A percentile compares a stretch with the other conserved stretches of the same genome.
These are phyloP conservation scores for Jatropha podagrica DNA, from an alignment of 441 rosid species.

Conservation along the genomic window DNA sequence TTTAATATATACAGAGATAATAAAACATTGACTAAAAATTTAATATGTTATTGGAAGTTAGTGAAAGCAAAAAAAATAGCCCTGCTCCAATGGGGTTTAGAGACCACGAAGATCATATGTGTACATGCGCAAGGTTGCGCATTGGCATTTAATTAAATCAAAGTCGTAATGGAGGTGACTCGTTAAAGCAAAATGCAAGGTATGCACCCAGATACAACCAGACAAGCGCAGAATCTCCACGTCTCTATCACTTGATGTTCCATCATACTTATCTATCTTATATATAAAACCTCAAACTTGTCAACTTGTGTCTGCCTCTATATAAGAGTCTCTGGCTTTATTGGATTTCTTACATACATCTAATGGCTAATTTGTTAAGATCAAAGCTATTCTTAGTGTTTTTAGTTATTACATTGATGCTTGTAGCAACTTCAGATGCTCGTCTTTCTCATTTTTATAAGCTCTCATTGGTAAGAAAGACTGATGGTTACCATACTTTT, in stretches of 20 bases:
- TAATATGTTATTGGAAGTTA: neutral
- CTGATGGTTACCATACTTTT: slow-evolving; percentile 6
- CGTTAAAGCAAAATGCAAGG: slow-evolving; percentile 24
- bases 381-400: neutral
- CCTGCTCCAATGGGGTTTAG: slow-evolving; percentile 12
- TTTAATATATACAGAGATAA: neutral
- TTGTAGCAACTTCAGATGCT: slow-evolving; percentile 21
- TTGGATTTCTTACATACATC: too few species aligned
- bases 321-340: neutral
- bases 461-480: neutral
- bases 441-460: slow-evolving; percentile 10
- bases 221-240: slow-evolving; percentile 15
- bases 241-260: slow-evolving; percentile 30
- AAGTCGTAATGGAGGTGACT: slow-evolving; percentile 31
- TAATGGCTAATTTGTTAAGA: slow-evolving; percentile 25
- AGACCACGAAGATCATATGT: neutral
- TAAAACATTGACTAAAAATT: neutral
- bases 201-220: slow-evolving; percentile 1
- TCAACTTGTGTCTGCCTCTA: neutral
- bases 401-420: slow-evolving; percentile 17
- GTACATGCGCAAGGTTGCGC: neutral
- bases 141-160: neutral
- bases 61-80: slow-evolving; percentile 9
- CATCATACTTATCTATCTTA: slow-evolving; percentile 20
- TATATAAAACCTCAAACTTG: neutral